phyloP scores from a whole-genome alignment of 1,284 basidiomycete species.

The Boletus semigastroideus region DNA sequence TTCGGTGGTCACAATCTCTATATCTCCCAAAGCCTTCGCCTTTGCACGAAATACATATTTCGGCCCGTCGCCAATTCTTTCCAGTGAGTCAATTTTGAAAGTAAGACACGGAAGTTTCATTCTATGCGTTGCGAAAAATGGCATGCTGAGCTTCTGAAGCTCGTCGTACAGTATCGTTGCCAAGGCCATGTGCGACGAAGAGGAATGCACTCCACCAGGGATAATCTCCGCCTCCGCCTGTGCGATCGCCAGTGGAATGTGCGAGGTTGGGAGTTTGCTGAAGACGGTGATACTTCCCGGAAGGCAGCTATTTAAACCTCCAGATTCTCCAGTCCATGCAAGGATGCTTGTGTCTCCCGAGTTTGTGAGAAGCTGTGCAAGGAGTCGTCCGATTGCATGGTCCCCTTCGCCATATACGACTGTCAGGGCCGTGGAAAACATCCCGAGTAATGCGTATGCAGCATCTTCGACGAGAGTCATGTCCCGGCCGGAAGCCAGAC shows the following conservation, averaged over 20 bases:
- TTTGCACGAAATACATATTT: neutral
- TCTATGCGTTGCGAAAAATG: neutral
- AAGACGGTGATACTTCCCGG: neutral
- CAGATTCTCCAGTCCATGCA: neutral
- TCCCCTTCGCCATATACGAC: neutral
- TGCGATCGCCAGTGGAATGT: neutral
- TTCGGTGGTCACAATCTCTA: neutral
- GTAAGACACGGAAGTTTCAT: slow-evolving; percentile 2
- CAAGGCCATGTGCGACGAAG: neutral
- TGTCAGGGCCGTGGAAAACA: neutral
- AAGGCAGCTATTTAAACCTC: neutral
- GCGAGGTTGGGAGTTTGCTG: neutral
- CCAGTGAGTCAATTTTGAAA: neutral
- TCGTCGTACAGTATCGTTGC: neutral
- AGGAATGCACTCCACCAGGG: neutral
- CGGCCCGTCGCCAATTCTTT: neutral
- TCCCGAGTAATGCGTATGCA: neutral
- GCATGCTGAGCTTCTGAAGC: neutral
- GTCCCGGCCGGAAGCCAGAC: neutral
- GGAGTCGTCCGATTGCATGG: neutral
- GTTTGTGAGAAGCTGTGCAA: neutral
- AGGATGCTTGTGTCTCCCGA: neutral
- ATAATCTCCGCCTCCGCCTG: neutral
- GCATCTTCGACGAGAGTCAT: neutral
- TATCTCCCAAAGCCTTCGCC: neutral